A percentile compares a stretch with the other conserved stretches of the same genome.
These are phyloP conservation scores for Saccharomyces mikatae DNA, from an alignment of 805 yeast genomes.

Conservation along the genomic window DNA sequence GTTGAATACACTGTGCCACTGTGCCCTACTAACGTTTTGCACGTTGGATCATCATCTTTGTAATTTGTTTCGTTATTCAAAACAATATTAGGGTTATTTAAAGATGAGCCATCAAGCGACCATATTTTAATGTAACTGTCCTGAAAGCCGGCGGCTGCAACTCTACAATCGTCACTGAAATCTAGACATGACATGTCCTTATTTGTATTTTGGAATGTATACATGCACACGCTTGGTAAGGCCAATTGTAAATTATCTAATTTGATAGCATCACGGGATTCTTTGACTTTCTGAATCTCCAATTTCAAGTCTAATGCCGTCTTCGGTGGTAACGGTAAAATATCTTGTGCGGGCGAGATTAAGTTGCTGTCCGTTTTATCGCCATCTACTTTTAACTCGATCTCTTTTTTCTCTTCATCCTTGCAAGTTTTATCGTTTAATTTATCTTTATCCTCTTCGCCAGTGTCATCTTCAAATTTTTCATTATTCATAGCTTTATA, in stretches of 20 bases:
- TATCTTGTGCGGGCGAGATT: conserved; percentile 66
- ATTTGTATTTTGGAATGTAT: conserved; percentile 92
- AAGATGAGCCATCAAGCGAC: conserved; percentile 87
- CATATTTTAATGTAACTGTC: conserved; percentile 86
- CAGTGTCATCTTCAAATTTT: conserved; percentile 18
- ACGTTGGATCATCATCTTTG: conserved; percentile 25
- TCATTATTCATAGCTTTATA: conserved; percentile 50
- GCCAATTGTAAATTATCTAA: conserved; percentile 66
- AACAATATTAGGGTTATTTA: conserved; percentile 47
- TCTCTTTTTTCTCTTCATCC: conserved; percentile 6
- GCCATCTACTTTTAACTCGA: neutral
- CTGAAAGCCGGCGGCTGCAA: conserved; percentile 91
- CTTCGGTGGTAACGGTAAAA: conserved; percentile 78
- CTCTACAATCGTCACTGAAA: conserved; percentile 78
- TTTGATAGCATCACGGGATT: conserved; percentile 66
- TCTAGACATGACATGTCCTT: conserved; percentile 79
- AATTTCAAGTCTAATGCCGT: conserved; percentile 72
- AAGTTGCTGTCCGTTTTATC: conserved; percentile 18
- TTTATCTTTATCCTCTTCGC: conserved; percentile 13
- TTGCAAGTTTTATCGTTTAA: conserved; percentile 11
- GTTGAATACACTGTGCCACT: conserved; percentile 89
- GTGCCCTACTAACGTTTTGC: conserved; percentile 63
- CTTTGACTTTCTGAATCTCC: conserved; percentile 72
- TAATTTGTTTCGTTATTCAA: conserved; percentile 40
- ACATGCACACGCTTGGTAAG: conserved; percentile 94